Evolutionary conservation across 164 flowering plant species (phyloP), one percentile per base, ranked within the genome.

Genomic region (Umbellularia californica): DNA sequence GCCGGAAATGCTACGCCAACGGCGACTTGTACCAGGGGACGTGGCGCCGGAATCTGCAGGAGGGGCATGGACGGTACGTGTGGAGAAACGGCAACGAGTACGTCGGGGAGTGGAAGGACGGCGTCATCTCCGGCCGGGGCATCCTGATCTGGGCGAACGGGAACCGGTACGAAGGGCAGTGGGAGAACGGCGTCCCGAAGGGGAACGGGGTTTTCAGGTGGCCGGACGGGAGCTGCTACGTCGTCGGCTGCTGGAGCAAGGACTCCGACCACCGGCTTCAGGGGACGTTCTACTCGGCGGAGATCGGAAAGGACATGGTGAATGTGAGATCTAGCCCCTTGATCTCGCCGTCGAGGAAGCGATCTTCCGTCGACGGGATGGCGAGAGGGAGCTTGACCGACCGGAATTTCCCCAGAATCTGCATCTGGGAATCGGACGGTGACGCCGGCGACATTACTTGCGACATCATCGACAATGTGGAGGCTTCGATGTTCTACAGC

Each of bases 401-500:
- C 72, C 78, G 82, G 82, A 76, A 35, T 69, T 90, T 89, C 60
- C 97, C 93, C 6, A 82, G 90, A 82, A 89, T 90, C 65, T 92
- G 97, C 71, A 89, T 92, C 30, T 92, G 97, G 97, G 97, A 90
- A 35, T 84, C 88, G 14, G 94, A 90, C 55, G 97, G 94, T 0
- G 97, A 89, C 67, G 94, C 88, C 14, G 97, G 97, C 19, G 94
- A 90, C 80, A 92, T 90, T 11, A 92, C 97, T 28, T 90, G 94
- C 75, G 94, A 90, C 78, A 92, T 90, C 14, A 72, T 91, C 23
- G 94, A 90, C 78, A 87, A 84, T 87, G 90, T 89, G 73, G 91
- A 88, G 74, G 88, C 94, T 0, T 83, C 88, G 0, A 83, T 84
- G 91, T 83, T 89, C 67, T 89, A 87, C 72, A 62, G 88, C 10